These are phyloP conservation scores for Passalora sequoiae DNA, from an alignment of 2,329 filamentous ascomycete species.

Conservation along the genomic window DNA sequence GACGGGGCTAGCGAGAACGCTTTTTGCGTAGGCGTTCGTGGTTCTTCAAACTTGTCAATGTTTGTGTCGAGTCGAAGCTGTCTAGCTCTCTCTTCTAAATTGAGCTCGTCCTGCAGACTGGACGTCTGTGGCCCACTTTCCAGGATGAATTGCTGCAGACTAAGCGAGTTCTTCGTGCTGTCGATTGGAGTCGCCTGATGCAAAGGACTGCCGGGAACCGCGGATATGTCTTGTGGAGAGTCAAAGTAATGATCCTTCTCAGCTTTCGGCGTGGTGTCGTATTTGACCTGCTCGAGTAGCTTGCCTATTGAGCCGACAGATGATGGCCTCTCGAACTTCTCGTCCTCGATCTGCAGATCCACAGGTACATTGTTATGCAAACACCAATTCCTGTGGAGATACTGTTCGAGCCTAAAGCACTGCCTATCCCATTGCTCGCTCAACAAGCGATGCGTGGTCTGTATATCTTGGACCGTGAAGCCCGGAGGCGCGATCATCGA, in stretches of 20 bases:
- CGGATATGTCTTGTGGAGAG: slow-evolving; percentile 3
- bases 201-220: slow-evolving; percentile 1
- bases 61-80: slow-evolving; percentile 13
- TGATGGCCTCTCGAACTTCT: slow-evolving; percentile 42
- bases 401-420: slow-evolving; percentile 44
- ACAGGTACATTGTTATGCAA: slow-evolving; percentile 42
- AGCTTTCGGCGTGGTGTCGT: slow-evolving; percentile 42
- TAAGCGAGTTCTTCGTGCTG: slow-evolving; percentile 18
- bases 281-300: slow-evolving; percentile 41
- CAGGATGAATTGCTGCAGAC: slow-evolving; percentile 29
- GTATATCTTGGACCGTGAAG: slow-evolving; percentile 47
- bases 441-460: slow-evolving; percentile 44
- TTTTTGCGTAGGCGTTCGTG: slow-evolving; percentile 22
- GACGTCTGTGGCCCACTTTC: slow-evolving; percentile 14
- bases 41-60: slow-evolving; percentile 17
- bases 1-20: slow-evolving; percentile 6
- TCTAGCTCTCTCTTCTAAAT: not conserved
- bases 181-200: slow-evolving; percentile 1
- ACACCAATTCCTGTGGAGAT: slow-evolving; percentile 45
- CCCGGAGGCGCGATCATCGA: slow-evolving; percentile 19
- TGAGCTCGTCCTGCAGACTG: not conserved
- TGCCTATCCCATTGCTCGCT: slow-evolving; percentile 49
- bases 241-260: slow-evolving; percentile 37
- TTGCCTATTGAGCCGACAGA: slow-evolving; percentile 27
- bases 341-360: slow-evolving; percentile 43